Evolutionary conservation across 2,329 filamentous ascomycete species (phyloP), one percentile per base, ranked within the genome.

Genomic region (Zarea fungicola): DNA sequence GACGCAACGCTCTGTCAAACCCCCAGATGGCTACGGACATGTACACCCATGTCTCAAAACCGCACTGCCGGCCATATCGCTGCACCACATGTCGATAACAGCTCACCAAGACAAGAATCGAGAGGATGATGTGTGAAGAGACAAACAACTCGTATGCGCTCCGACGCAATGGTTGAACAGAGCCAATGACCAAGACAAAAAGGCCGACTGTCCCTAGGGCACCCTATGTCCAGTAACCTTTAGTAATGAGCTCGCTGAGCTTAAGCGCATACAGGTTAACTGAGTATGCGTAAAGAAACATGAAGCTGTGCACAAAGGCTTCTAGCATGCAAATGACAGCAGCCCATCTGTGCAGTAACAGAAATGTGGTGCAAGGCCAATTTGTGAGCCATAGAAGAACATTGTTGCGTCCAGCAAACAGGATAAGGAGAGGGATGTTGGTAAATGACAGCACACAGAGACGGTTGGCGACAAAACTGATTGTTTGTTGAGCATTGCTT

Each of bases 331-430:
- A 66, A 18, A 76, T 58, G 34, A 64, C 55, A 5, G 69, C 72
- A 6, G 72, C 60, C 70, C 71, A 76, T 14, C 73, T 68, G 55
- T 78, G 74, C 2, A 76, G 58, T 3, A 76, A 54, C 13, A 76
- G 44, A 52, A 64, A 76, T 1, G 75, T 77, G 0, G 64, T 65
- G 49, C 74, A 67, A 1, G 62, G 66, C 72, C 73, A 76, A 54
- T 71, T 65, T 3, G 73, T 75, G 4, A 73, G 42, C 61, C 63
- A 68, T 0, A 74, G 61, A 0, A 74, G 62, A 7, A 74, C 21
- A 52, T 73, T 74, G 57, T 76, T 75, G 5, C 73, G 62, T 3
- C 64, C 58, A 2, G 67, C 60, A 52, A 67, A 73, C 7, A 76
- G 64, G 14, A 74, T 55, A 1, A 69, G 37, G 0, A 75, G 55